Base-by-base conservation (phyloP, 2,329 filamentous ascomycete species). In the Hypoxylon rubiginosum region DNA sequence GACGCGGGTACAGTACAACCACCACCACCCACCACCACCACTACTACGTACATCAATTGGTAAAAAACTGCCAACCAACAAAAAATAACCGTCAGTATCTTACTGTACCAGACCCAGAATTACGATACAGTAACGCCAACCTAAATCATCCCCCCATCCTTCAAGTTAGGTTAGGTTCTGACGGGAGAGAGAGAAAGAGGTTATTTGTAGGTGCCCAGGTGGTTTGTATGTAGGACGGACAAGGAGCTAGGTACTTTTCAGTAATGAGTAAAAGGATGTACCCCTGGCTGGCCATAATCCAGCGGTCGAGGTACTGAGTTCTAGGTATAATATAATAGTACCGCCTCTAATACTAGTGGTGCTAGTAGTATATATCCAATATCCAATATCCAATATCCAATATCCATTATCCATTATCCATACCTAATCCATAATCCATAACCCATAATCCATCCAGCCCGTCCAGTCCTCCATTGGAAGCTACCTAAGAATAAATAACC, bases 71-170 rank as follows among this genome's bases (percentile, higher is more conserved):
- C 57, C 49, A 53, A 51, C 64, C 54, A 62, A 58, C 57, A 52
- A 60, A 54, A 32, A 24, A 9, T 1, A 39, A 13, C 15, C 15
- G 26, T 53, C 64, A 64, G 67, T 69, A 62, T 69, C 64, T 69
- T 69, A 69, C 67, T 69, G 67, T 69, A 67, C 58, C 54, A 56
- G 67, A 64, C 60, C 67, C 67, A 64, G 60, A 64, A 67, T 59
- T 67, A 60, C 67, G 60, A 67, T 64, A 64, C 67, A 58, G 63
- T 69, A 67, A 67, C 54, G 64, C 64, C 64, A 69, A 64, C 60
- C 57, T 64, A 67, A 59, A 62, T 30, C 50, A 62, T 61, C 59
- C 56, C 59, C 58, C 56, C 56, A 66, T 66, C 66, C 59, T 60
- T 62, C 60, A 46, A 36, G 53, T 61, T 56, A 57, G 32, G 62